Evolutionary conservation across 352 stramenopile genomes (phyloP).

Genomic region (Phytophthora litchii): DNA sequence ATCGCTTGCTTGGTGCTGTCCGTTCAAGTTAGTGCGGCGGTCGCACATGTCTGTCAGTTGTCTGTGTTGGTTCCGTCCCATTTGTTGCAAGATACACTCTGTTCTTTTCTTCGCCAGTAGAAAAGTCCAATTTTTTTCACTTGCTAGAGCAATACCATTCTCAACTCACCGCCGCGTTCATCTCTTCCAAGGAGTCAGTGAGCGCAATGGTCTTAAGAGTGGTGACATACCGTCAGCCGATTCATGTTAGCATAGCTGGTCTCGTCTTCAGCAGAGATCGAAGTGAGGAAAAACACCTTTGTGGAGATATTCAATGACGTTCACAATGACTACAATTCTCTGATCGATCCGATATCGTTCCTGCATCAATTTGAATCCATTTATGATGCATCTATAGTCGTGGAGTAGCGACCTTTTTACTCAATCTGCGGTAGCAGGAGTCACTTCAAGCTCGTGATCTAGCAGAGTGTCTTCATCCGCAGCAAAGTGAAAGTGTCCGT

Average conservation of each 20-base stretch:
- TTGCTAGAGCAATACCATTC: slow-evolving; percentile 68
- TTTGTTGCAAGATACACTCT: slow-evolving; percentile 84
- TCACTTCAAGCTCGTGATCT: slow-evolving; percentile 45
- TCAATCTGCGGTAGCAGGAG: neutral
- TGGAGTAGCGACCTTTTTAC: neutral
- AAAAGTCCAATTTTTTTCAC: slow-evolving; percentile 91
- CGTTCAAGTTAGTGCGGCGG: slow-evolving; percentile 27
- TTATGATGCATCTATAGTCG: neutral
- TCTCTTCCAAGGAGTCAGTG: slow-evolving; percentile 59
- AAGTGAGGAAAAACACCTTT: slow-evolving; percentile 79
- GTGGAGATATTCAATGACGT: slow-evolving; percentile 76
- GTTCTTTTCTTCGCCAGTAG: slow-evolving; percentile 80
- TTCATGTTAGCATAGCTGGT: slow-evolving; percentile 2
- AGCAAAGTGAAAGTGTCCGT: slow-evolving; percentile 76
- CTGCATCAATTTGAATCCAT: neutral
- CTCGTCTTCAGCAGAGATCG: slow-evolving; percentile 35
- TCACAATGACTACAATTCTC: slow-evolving; percentile 90
- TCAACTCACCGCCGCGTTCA: slow-evolving; percentile 75
- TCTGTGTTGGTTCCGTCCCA: slow-evolving; percentile 6
- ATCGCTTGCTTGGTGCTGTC: slow-evolving; percentile 31
- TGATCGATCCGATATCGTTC: slow-evolving; percentile 79
- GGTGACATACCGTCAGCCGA: slow-evolving; percentile 47
- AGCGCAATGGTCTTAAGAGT: slow-evolving; percentile 79
- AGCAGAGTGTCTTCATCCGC: slow-evolving; percentile 75
- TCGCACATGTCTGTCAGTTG: slow-evolving; percentile 43